Evolutionary conservation across 2,329 filamentous ascomycete genomes (phyloP).

Genomic region (Ascochyta koolunga): DNA sequence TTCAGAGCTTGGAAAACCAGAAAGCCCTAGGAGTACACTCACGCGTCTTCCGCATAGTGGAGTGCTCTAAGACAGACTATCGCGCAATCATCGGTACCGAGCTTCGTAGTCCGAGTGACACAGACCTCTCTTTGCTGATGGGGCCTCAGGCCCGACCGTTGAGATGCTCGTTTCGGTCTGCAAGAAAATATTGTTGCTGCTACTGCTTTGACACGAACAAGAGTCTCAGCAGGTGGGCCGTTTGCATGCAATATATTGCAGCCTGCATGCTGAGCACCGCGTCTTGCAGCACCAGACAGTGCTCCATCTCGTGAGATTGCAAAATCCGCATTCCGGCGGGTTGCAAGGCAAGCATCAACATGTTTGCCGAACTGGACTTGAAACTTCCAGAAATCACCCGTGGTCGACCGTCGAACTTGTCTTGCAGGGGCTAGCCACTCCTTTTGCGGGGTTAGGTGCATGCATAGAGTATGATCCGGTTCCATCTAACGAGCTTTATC

Average conservation of each 20-base stretch:
- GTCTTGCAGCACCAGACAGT: conserved; percentile 14
- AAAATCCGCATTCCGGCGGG: conserved; percentile 24
- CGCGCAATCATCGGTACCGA: conserved; percentile 39
- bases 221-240: conserved; percentile 8
- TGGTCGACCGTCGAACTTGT: conserved; percentile 32
- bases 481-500: conserved; percentile 31
- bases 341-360: too few relatives aligned
- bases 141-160: conserved; percentile 22
- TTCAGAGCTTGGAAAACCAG: conserved; percentile 12
- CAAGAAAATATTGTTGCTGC: conserved; percentile 1
- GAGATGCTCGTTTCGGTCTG: conserved; percentile 24
- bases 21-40: conserved; percentile 23
- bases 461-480: conserved; percentile 28
- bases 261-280: conserved; percentile 14
- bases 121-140: conserved; percentile 32
- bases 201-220: conserved; percentile 16
- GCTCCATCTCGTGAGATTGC: conserved; percentile 30
- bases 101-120: conserved; percentile 31
- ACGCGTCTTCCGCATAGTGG: conserved; percentile 32
- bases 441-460: conserved; percentile 42
- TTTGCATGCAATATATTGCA: conserved; percentile 9
- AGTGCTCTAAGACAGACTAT: conserved; percentile 33
- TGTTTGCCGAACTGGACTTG: conserved; percentile 12
- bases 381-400: conserved; percentile 30
- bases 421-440: conserved; percentile 31